Conservation (phyloP, 345 rosid genomes). For the Camelina hispida region DNA sequence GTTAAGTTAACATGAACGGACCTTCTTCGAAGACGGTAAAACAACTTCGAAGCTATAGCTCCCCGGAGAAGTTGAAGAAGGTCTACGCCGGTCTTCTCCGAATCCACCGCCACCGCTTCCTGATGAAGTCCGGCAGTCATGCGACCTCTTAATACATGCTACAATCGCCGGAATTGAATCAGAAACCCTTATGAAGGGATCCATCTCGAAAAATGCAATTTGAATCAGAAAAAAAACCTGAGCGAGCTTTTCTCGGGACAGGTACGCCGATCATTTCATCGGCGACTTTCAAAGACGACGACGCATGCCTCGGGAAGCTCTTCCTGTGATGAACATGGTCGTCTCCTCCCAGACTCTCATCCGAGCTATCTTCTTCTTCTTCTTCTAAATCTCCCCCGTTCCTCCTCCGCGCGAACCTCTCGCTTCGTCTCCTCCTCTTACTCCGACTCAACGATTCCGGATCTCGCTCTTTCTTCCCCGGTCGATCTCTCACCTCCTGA, state of each 20-base stretch:
- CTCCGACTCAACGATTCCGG: slow-evolving; percentile 45
- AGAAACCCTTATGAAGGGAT: not conserved
- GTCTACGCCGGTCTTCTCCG: slow-evolving; percentile 47
- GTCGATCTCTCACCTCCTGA: slow-evolving; percentile 46
- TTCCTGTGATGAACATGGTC: slow-evolving; percentile 43
- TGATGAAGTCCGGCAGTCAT: slow-evolving; percentile 51
- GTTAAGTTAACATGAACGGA: slow-evolving; percentile 15
- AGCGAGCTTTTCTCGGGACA: slow-evolving; percentile 73
- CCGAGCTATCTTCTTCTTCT: slow-evolving; percentile 42
- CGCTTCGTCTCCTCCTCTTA: slow-evolving; percentile 55
- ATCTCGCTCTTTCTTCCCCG: slow-evolving; percentile 42
- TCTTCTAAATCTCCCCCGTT: slow-evolving; percentile 44
- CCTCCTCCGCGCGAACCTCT: slow-evolving; percentile 38
- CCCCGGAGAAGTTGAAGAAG: slow-evolving; percentile 56
- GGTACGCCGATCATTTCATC: slow-evolving; percentile 60
- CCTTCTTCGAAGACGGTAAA: slow-evolving; percentile 60
- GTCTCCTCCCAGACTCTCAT: slow-evolving; percentile 50
- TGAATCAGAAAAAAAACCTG: slow-evolving; percentile 43
- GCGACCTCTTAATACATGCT: slow-evolving; percentile 67
- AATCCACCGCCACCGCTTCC: slow-evolving; percentile 54
- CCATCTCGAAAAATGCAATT: not conserved
- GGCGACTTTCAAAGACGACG: slow-evolving; percentile 38
- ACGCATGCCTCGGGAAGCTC: slow-evolving; percentile 33
- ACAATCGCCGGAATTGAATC: not conserved
- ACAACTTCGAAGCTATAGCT: slow-evolving; percentile 46